phyloP scores from a whole-genome alignment of 1,139 yeast species.

The Saccharomyces hybrid region DNA sequence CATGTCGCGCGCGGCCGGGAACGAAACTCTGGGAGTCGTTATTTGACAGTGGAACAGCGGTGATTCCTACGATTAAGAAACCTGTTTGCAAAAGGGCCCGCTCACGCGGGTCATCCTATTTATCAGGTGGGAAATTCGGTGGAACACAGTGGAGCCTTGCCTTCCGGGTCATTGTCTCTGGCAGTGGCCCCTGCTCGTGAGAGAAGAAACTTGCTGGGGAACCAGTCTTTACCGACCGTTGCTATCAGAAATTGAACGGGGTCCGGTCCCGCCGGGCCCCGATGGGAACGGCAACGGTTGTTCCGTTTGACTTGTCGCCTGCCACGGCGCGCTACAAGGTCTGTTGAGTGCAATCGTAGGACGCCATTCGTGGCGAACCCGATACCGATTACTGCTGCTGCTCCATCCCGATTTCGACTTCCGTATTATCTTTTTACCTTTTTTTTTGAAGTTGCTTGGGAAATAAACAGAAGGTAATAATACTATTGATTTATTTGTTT shows the following conservation, averaged over 20 bases:
- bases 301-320: slow-evolving; percentile 17
- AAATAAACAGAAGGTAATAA: background rate
- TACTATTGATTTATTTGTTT: background rate
- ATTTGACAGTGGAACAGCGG: slow-evolving; percentile 13
- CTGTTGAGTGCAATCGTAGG: slow-evolving; percentile 35
- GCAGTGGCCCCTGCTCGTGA: background rate
- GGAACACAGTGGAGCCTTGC: slow-evolving; percentile 25
- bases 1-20: background rate
- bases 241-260: slow-evolving; percentile 22
- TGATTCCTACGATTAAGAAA: slow-evolving; percentile 23
- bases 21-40: slow-evolving; percentile 7
- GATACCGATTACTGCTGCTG: slow-evolving; percentile 31
- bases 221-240: slow-evolving; percentile 16
- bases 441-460: background rate
- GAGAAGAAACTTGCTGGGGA: slow-evolving; percentile 15
- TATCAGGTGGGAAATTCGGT: slow-evolving; percentile 35
- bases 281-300: slow-evolving; percentile 32
- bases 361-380: slow-evolving; percentile 22
- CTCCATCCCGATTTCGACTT: background rate
- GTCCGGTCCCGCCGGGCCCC: slow-evolving; percentile 7
- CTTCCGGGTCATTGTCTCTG: background rate
- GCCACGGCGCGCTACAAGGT: slow-evolving; percentile 19
- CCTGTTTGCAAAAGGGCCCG: slow-evolving; percentile 15
- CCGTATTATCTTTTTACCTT: slow-evolving; percentile 14
- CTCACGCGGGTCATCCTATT: background rate